These are phyloP conservation scores for Mycena venus DNA, from an alignment of 768 basidiomycete species.

Conservation along the genomic window DNA sequence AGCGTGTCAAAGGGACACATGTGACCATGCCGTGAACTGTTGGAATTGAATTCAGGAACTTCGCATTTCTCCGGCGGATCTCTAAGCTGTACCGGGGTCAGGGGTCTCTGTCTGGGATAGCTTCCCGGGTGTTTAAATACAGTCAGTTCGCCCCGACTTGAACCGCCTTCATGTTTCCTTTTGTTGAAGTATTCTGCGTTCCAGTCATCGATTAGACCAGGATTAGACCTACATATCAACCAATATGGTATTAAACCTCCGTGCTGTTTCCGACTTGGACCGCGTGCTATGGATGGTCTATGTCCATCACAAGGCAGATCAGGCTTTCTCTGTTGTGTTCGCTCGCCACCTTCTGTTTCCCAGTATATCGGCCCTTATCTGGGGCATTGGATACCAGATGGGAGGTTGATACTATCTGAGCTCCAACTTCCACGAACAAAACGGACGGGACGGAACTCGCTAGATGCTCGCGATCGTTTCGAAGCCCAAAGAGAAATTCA, in stretches of 20 bases:
- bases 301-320: no score
- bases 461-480: neutral
- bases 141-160: no score
- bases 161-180: no score
- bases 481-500: no score
- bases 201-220: neutral
- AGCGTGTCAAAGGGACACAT: neutral
- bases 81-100: no score
- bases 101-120: no score
- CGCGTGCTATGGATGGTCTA: neutral
- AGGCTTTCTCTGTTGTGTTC: no score
- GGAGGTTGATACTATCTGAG: neutral
- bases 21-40: neutral
- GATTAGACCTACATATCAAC: neutral
- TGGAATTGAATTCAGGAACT: no score
- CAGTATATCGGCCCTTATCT: neutral
- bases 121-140: no score
- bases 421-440: neutral
- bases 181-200: no score
- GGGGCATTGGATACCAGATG: neutral
- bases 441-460: neutral
- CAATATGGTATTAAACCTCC: neutral
- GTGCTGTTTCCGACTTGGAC: neutral
- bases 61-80: no score
- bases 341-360: neutral